Evolutionary conservation across 139 green algal species (phyloP).

Genomic region (Chlamydomonas incerta): DNA sequence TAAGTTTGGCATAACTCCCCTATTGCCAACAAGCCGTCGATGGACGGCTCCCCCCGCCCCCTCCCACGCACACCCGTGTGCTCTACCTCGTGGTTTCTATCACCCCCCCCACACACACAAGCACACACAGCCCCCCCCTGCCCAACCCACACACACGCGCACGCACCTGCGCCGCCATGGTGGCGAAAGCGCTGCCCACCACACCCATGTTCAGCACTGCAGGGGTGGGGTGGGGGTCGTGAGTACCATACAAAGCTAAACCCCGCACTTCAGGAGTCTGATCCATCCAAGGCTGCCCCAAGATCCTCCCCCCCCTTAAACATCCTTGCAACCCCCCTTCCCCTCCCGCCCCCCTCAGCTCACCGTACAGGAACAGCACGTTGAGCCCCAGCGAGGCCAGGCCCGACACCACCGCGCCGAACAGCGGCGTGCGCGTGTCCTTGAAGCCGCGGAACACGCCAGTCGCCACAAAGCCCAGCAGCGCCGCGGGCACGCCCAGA

Average conservation of each 20-base stretch:
- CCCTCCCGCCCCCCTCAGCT: neutral
- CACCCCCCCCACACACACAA: too few relatives aligned
- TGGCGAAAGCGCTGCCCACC: slow-evolving; percentile 58
- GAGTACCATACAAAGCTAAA: too few relatives aligned
- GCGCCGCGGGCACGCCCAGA: slow-evolving; percentile 51
- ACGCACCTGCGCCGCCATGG: slow-evolving; percentile 37
- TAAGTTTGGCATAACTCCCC: too few relatives aligned
- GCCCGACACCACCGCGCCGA: slow-evolving; percentile 42
- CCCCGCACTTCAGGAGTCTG: too few relatives aligned
- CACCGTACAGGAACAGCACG: slow-evolving; percentile 51
- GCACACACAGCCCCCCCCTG: too few relatives aligned
- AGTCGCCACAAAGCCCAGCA: slow-evolving; percentile 70
- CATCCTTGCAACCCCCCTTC: too few relatives aligned
- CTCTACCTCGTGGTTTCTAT: too few relatives aligned
- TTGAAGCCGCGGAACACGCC: slow-evolving; percentile 69
- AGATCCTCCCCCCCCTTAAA: neutral
- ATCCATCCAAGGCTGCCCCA: too few relatives aligned
- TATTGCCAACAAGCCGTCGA: too few relatives aligned
- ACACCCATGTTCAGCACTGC: slow-evolving; percentile 60
- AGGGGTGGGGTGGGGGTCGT: neutral
- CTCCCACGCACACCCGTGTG: too few relatives aligned
- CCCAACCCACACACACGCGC: too few relatives aligned
- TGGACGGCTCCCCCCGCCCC: too few relatives aligned
- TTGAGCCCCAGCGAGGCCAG: slow-evolving; percentile 51
- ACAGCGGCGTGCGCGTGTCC: slow-evolving; percentile 73